A percentile compares a stretch with the other conserved stretches of the same genome.
Conservation (phyloP, 2,329 filamentous ascomycete genomes). For the Colletotrichum eleusines region DNA sequence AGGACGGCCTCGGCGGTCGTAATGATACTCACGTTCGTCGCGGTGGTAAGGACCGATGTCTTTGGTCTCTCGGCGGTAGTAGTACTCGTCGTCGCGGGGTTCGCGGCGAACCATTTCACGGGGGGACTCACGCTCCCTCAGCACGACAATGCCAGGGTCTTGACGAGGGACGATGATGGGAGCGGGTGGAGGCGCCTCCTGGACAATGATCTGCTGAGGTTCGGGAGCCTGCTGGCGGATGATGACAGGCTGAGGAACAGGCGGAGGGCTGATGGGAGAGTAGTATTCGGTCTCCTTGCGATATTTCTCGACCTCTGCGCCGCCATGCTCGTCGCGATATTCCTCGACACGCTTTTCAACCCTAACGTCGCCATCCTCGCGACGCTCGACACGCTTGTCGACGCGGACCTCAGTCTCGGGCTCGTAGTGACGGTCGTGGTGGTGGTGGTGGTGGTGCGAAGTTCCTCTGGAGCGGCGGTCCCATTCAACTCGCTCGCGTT, state of each 20-base stretch:
- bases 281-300: conserved; percentile 74
- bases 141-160: conserved; percentile 59
- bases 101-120: conserved; percentile 54
- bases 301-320: conserved; percentile 68
- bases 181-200: conserved; percentile 66
- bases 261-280: conserved; percentile 62
- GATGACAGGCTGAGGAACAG: conserved; percentile 60
- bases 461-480: conserved; percentile 50
- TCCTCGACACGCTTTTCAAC: conserved; percentile 67
- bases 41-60: conserved; percentile 53
- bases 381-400: conserved; percentile 56
- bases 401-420: conserved; percentile 56
- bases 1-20: conserved; percentile 52
- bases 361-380: conserved; percentile 64
- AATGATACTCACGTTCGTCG: conserved; percentile 47
- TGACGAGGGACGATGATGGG: conserved; percentile 63
- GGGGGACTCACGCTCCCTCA: conserved; percentile 56
- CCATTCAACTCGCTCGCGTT: conserved; percentile 47
- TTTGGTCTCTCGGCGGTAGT: conserved; percentile 61
- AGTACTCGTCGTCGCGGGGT: conserved; percentile 63
- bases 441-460: conserved; percentile 49
- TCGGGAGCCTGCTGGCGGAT: conserved; percentile 68
- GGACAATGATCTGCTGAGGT: conserved; percentile 70
- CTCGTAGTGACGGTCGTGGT: conserved; percentile 43
- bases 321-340: conserved; percentile 58